phyloP scores from a whole-genome alignment of 1,284 basidiomycete genomes.

The Pyrrhoderma lamaoense region DNA sequence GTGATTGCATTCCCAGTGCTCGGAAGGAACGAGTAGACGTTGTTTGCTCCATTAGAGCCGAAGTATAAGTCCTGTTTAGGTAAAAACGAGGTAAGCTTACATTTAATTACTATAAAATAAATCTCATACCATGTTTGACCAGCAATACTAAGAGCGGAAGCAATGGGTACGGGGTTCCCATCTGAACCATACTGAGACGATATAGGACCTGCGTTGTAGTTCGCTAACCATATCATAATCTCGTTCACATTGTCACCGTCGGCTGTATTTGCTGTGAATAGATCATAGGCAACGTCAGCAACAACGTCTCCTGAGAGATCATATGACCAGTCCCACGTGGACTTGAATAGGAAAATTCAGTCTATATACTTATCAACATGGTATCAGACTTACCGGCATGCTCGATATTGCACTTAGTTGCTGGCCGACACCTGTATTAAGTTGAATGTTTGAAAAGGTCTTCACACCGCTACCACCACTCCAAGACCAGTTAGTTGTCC shows the following conservation, averaged over 20 bases:
- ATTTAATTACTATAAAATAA: background rate
- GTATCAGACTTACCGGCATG: conserved; percentile 38
- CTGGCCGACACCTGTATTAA: conserved; percentile 44
- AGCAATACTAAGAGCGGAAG: conserved; percentile 38
- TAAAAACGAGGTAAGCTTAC: background rate
- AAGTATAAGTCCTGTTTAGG: conserved; percentile 42
- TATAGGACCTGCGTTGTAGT: conserved; percentile 52
- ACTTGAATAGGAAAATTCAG: conserved; percentile 24
- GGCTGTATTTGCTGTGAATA: conserved; percentile 49
- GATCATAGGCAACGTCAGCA: conserved; percentile 52
- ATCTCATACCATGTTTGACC: conserved; percentile 41
- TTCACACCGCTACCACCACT: conserved; percentile 45
- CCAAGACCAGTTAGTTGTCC: conserved; percentile 53
- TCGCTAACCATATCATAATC: conserved; percentile 64
- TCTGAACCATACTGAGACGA: conserved; percentile 38
- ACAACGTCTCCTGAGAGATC: conserved; percentile 29
- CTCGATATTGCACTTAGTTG: conserved; percentile 45
- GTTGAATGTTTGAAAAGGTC: conserved; percentile 53
- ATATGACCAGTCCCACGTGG: conserved; percentile 39
- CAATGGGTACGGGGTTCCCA: conserved; percentile 43
- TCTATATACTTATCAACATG: conserved; percentile 18
- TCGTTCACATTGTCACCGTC: conserved; percentile 49
- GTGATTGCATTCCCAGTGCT: conserved; percentile 33
- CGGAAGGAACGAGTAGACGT: conserved; percentile 58
- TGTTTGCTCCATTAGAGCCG: conserved; percentile 52